phyloP scores from a whole-genome alignment of 192 early-diverging fungal genomes.

The Phlyctochytrium bullatum region DNA sequence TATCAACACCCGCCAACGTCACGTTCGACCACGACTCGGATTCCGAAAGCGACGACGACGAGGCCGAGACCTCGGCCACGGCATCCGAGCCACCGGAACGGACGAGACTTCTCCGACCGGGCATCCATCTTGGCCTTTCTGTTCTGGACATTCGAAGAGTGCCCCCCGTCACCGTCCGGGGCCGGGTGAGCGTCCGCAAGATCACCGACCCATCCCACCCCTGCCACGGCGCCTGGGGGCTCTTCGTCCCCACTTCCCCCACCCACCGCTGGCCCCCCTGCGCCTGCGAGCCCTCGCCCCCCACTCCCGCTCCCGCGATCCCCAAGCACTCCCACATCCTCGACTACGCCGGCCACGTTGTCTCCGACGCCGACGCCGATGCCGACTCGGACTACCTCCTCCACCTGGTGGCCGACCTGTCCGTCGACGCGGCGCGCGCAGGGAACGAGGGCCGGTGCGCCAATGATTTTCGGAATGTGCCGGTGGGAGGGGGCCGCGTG shows the following conservation, averaged over 20 bases:
- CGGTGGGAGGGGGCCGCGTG: not conserved
- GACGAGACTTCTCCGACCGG: not conserved
- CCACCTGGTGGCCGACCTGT: not conserved
- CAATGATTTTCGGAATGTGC: conserved; percentile 48
- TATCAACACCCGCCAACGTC: not conserved
- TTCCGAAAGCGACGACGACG: not conserved
- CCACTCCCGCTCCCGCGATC: not conserved
- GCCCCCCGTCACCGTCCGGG: not conserved
- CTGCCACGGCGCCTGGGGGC: not conserved
- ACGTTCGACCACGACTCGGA: not conserved
- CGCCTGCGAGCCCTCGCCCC: not conserved
- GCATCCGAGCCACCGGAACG: no score
- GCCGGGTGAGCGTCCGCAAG: not conserved
- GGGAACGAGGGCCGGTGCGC: conserved; percentile 49
- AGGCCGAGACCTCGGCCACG: no score
- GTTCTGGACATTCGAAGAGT: not conserved
- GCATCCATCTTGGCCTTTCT: not conserved
- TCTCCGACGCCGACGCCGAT: not conserved
- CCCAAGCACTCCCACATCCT: not conserved
- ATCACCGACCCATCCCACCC: not conserved
- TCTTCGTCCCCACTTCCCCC: not conserved
- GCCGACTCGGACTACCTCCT: not conserved
- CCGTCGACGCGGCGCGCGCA: conserved; percentile 35
- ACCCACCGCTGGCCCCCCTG: not conserved
- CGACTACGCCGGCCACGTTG: not conserved